Conservation (phyloP, 2,329 filamentous ascomycete genomes). For the Talaromyces islandicus region DNA sequence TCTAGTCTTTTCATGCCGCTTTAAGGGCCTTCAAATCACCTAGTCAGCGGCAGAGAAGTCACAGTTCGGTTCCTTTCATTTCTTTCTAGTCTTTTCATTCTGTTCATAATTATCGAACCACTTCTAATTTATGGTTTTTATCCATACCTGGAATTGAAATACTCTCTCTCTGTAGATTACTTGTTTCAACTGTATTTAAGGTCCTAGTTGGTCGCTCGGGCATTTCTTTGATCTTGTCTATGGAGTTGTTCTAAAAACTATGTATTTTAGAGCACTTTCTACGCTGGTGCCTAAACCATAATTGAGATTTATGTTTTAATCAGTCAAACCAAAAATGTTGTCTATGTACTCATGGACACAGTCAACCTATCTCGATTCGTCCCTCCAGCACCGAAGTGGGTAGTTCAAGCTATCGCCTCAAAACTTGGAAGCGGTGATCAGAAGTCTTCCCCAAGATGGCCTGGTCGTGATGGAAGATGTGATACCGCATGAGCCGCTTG, state of each 20-base stretch:
- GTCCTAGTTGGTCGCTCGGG: background rate
- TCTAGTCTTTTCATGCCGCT: too few species aligned
- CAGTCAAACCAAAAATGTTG: background rate
- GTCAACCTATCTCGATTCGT: constrained; percentile 25
- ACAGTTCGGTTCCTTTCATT: too few species aligned
- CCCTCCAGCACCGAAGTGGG: constrained; percentile 40
- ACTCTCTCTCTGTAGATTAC: too few species aligned
- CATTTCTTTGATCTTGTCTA: background rate
- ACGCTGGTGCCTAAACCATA: background rate
- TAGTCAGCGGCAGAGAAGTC: too few species aligned
- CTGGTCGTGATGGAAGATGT: constrained; percentile 52
- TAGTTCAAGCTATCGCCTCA: constrained; percentile 35
- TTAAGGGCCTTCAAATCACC: too few species aligned
- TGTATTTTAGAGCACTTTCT: background rate
- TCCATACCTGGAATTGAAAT: too few species aligned
- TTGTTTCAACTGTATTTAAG: too few species aligned
- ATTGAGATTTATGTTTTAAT: background rate
- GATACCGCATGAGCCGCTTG: constrained; percentile 46
- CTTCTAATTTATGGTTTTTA: too few species aligned
- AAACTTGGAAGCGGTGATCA: constrained; percentile 53
- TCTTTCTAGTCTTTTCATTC: too few species aligned
- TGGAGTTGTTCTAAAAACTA: background rate
- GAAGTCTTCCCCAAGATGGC: constrained; percentile 48
- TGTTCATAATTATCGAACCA: too few species aligned
- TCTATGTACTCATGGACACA: background rate